Evolutionary conservation across 306 rosid genomes (phyloP).

Genomic region (Casuarina equisetifolia): DNA sequence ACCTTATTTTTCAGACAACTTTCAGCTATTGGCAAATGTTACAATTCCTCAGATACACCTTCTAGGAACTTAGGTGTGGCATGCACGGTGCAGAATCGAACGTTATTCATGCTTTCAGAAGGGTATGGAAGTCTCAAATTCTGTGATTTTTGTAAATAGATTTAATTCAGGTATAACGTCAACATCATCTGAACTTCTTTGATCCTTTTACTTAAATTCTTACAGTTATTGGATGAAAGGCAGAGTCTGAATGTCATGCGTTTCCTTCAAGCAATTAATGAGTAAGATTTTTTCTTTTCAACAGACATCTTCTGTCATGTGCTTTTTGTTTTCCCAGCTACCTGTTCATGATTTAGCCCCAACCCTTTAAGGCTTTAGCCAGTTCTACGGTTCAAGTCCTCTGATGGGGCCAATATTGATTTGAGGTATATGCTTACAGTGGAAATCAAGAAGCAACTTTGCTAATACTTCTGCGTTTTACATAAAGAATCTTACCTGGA

Average conservation of each 20-base stretch:
- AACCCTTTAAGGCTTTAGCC: conserved; percentile 6
- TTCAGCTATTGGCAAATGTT: background rate
- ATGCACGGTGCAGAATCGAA: conserved; percentile 63
- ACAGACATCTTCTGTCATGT: background rate
- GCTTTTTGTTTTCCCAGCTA: conserved; percentile 5
- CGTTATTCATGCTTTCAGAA: conserved; percentile 59
- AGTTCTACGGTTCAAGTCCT: conserved; percentile 5
- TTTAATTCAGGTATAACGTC: background rate
- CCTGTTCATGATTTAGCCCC: background rate
- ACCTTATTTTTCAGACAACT: conserved; percentile 9
- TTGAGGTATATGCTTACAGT: background rate
- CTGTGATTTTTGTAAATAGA: background rate
- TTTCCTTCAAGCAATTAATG: conserved; percentile 72
- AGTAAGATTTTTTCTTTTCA: conserved; percentile 43
- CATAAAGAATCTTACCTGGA: background rate
- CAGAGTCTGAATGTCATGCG: conserved; percentile 86
- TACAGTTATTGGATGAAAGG: conserved; percentile 82
- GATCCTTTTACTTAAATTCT: conserved; percentile 24
- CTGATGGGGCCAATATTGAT: background rate
- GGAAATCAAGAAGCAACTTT: background rate
- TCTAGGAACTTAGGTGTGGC: conserved; percentile 74
- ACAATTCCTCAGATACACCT: conserved; percentile 16
- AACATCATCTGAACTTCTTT: background rate
- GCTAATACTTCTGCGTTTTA: background rate
- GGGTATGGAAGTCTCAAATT: conserved; percentile 52